Evolutionary conservation across 2,329 filamentous ascomycete genomes (phyloP).

Genomic region (Sporothrix variecibatus): DNA sequence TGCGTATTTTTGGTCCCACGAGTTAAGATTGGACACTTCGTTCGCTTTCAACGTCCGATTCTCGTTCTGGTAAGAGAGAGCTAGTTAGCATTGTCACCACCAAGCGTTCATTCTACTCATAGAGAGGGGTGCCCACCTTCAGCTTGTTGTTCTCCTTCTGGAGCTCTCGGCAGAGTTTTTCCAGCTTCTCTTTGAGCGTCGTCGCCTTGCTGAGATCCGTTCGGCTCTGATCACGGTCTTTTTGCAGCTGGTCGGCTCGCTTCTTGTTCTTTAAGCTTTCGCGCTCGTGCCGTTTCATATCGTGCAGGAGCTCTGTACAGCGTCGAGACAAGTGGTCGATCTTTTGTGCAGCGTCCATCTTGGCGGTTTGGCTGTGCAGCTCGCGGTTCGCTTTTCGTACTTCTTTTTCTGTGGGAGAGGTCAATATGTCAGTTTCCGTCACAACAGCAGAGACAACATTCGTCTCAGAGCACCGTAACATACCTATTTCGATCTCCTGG

Average conservation of each 20-base stretch:
- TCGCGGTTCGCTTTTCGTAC: slow-evolving; percentile 93
- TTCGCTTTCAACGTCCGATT: slow-evolving; percentile 88
- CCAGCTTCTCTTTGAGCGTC: slow-evolving; percentile 90
- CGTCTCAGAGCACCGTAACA: slow-evolving; percentile 27
- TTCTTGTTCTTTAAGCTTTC: slow-evolving; percentile 97
- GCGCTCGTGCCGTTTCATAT: slow-evolving; percentile 93
- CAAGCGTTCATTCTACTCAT: no score
- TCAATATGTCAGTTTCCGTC: background rate
- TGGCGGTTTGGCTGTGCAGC: slow-evolving; percentile 81
- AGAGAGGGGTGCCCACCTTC: slow-evolving; percentile 78
- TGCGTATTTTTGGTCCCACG: slow-evolving; percentile 83
- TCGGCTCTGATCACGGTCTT: slow-evolving; percentile 89
- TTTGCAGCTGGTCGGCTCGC: slow-evolving; percentile 88
- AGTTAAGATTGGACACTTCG: slow-evolving; percentile 77
- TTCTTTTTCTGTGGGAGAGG: slow-evolving; percentile 71
- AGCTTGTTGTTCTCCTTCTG: slow-evolving; percentile 98
- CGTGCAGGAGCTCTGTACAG: slow-evolving; percentile 85
- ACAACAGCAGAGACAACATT: background rate
- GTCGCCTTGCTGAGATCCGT: slow-evolving; percentile 88
- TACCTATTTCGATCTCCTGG: slow-evolving; percentile 93
- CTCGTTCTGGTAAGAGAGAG: slow-evolving; percentile 68
- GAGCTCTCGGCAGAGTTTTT: slow-evolving; percentile 91
- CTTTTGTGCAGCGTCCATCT: slow-evolving; percentile 89
- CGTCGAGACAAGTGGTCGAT: slow-evolving; percentile 88
- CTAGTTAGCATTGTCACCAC: background rate